A percentile compares a stretch with the other conserved stretches of the same genome.
Evolutionary conservation across 2,329 filamentous ascomycete species (phyloP).

Genomic region (Bipolaris sorokiniana): DNA sequence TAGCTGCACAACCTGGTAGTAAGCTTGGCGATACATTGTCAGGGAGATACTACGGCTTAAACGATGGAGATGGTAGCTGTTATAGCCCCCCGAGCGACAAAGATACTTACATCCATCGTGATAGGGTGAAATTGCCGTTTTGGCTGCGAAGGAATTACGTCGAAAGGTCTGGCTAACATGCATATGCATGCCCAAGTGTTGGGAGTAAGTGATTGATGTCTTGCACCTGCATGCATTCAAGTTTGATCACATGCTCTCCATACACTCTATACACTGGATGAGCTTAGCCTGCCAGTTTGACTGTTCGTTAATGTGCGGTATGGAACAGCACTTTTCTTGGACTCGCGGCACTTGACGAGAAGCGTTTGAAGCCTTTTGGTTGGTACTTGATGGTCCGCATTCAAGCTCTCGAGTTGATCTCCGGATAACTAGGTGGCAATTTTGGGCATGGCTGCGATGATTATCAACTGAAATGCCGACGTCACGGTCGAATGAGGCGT

Average conservation of each 20-base stretch:
- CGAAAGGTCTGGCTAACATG: conserved; percentile 14
- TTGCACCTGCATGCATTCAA: conserved; percentile 23
- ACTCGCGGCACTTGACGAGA: neutral
- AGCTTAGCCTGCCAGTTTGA: neutral
- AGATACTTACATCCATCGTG: neutral
- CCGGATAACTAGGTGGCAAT: neutral
- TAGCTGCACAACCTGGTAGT: neutral
- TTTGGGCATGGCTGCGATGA: neutral
- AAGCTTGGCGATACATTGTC: neutral
- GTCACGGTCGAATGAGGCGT: conserved; percentile 9
- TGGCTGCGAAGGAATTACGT: conserved; percentile 6
- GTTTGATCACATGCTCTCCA: conserved; percentile 22
- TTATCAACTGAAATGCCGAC: neutral
- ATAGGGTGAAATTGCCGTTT: conserved; percentile 6
- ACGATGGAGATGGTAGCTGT: neutral
- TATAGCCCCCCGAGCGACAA: neutral
- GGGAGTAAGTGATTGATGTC: conserved; percentile 9
- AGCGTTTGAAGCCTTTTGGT: neutral
- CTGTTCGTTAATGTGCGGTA: neutral
- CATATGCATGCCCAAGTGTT: conserved; percentile 19
- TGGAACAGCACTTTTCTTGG: neutral
- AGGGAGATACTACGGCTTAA: neutral
- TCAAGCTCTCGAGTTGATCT: neutral
- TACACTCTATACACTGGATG: conserved; percentile 6
- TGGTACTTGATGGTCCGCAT: neutral